These are phyloP conservation scores for Rhipidocladum racemiflorum DNA, from an alignment of 176 grass and related monocot genomes.

Conservation along the genomic window DNA sequence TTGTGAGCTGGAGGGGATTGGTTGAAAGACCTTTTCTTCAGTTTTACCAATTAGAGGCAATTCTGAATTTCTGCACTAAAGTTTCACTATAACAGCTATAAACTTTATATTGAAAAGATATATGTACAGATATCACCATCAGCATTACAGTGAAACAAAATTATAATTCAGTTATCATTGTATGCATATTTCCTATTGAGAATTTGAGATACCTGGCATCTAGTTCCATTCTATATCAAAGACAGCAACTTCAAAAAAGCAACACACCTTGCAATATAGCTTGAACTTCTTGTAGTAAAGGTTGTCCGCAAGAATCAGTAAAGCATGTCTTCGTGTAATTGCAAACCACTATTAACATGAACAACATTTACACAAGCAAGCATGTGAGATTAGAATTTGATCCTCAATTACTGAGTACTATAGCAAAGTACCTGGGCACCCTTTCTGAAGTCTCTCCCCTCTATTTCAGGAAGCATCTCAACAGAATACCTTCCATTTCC, in stretches of 20 bases:
- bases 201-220: neutral
- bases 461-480: constrained; percentile 82
- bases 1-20: neutral
- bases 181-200: constrained; percentile 3
- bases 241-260: constrained; percentile 1
- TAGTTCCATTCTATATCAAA: constrained; percentile 16
- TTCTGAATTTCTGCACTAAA: constrained; percentile 19
- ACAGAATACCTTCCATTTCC: constrained; percentile 83
- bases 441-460: constrained; percentile 87
- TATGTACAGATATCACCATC: neutral
- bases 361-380: constrained; percentile 16
- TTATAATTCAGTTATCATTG: neutral
- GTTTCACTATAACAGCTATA: neutral
- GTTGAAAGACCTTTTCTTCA: neutral
- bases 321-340: constrained; percentile 85
- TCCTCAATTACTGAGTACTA: neutral
- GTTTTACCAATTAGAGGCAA: constrained; percentile 1
- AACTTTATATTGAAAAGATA: constrained; percentile 8
- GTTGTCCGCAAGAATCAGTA: constrained; percentile 83
- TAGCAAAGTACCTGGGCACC: constrained; percentile 75
- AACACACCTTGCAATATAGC: constrained; percentile 93
- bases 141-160: neutral
- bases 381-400: constrained; percentile 13
- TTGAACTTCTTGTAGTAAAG: constrained; percentile 99
- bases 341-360: constrained; percentile 86